A percentile compares a stretch with the other conserved stretches of the same genome.
Evolutionary conservation across 2,329 filamentous ascomycete genomes (phyloP).

Genomic region (Penicillium capsulatum): DNA sequence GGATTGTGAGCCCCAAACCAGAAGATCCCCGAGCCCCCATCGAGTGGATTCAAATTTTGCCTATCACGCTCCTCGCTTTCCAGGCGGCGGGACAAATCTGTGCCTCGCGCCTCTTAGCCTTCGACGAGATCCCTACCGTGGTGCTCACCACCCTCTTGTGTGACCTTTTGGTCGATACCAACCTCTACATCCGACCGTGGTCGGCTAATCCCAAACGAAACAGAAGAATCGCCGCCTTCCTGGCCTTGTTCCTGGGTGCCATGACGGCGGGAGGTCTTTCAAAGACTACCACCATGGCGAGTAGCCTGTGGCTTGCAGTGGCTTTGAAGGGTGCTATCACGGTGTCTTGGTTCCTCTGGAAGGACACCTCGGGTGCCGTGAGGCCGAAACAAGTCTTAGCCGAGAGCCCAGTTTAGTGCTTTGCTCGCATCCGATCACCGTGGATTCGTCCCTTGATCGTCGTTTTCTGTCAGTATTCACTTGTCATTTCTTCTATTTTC

Average conservation of each 20-base stretch:
- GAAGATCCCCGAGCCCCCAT: conserved; percentile 6
- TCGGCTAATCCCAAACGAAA: conserved; percentile 32
- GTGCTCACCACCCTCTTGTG: conserved; percentile 27
- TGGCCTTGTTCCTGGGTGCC: conserved; percentile 39
- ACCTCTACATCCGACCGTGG: conserved; percentile 17
- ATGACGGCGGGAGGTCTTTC: conserved; percentile 41
- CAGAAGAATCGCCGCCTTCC: conserved; percentile 34
- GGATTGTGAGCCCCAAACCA: conserved; percentile 29
- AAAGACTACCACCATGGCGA: conserved; percentile 33
- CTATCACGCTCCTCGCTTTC: conserved; percentile 31
- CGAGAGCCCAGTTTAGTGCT: conserved; percentile 5
- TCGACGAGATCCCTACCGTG: conserved; percentile 32
- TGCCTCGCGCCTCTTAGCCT: conserved; percentile 25
- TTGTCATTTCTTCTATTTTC: no score
- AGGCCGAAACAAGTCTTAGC: conserved; percentile 1
- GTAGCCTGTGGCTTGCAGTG: conserved; percentile 41
- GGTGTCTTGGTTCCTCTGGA: conserved; percentile 38
- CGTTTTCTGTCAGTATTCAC: no score
- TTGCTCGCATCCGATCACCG: no score
- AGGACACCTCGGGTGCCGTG: conserved; percentile 1
- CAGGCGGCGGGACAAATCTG: conserved; percentile 33
- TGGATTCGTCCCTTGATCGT: no score
- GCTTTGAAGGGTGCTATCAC: conserved; percentile 35
- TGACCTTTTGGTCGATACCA: conserved; percentile 7
- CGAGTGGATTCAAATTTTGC: conserved; percentile 6